Percentiles rank a stretch among this genome's conserved stretches.
phyloP scores from a whole-genome alignment of 441 rosid species.

The Populus hybrid region DNA sequence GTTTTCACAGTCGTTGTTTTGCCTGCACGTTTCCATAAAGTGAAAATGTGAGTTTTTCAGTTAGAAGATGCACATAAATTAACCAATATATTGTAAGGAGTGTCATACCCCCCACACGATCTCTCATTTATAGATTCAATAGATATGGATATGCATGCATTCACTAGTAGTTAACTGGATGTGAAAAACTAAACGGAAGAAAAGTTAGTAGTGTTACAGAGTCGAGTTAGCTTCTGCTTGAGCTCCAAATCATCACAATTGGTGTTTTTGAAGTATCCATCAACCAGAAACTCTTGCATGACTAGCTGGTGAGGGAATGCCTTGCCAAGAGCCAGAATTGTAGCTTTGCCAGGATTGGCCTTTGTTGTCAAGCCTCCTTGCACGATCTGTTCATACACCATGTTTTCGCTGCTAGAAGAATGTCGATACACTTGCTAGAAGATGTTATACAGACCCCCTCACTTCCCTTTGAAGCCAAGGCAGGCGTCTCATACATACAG shows the following conservation, averaged over 20 bases:
- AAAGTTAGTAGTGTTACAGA: slow-evolving; percentile 45
- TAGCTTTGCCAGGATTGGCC: slow-evolving; percentile 60
- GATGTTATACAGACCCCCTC: background rate
- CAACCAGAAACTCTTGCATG: slow-evolving; percentile 92
- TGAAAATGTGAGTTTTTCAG: slow-evolving; percentile 1
- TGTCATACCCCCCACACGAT: background rate
- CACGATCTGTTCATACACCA: slow-evolving; percentile 48
- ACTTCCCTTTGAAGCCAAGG: slow-evolving; percentile 6
- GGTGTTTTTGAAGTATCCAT: slow-evolving; percentile 88
- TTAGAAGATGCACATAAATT: slow-evolving; percentile 25
- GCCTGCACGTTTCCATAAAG: slow-evolving; percentile 44
- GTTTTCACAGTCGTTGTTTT: slow-evolving; percentile 95
- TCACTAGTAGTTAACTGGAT: background rate
- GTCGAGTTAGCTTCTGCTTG: slow-evolving; percentile 78
- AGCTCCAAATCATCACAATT: slow-evolving; percentile 90
- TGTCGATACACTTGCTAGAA: background rate
- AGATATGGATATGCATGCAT: background rate
- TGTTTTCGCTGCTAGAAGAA: slow-evolving; percentile 17
- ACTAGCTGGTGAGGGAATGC: slow-evolving; percentile 98
- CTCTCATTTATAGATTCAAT: background rate
- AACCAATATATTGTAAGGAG: background rate
- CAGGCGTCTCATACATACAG: slow-evolving; percentile 17
- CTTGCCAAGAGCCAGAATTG: slow-evolving; percentile 85
- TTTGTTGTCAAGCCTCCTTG: slow-evolving; percentile 33
- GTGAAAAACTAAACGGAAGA: background rate